Evolutionary conservation across 1,139 yeast species (phyloP).

Genomic region (Arxiozyma slooffiae): DNA sequence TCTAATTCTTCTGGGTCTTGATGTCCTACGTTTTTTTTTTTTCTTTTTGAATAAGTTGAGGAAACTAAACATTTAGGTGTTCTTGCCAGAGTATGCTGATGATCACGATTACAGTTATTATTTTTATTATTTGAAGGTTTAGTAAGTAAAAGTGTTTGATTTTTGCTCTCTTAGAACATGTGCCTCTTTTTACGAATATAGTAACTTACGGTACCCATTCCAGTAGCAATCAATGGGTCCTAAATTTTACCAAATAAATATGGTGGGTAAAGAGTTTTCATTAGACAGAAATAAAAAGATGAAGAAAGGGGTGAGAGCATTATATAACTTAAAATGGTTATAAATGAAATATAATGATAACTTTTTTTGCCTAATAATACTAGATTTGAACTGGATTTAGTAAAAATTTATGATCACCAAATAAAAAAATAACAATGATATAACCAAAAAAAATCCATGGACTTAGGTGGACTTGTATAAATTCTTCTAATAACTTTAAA

Average conservation of each 20-base stretch:
- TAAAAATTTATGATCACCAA: too few relatives aligned
- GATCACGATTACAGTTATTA: background rate
- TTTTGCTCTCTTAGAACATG: conserved; percentile 2
- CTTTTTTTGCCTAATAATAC: too few relatives aligned
- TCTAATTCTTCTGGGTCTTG: conserved; percentile 45
- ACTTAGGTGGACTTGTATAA: too few relatives aligned
- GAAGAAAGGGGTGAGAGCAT: too few relatives aligned
- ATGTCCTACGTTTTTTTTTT: too few relatives aligned
- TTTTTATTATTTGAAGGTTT: background rate
- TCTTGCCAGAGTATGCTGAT: background rate
- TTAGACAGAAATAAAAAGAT: background rate
- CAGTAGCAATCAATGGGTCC: conserved; percentile 8
- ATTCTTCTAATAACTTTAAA: too few relatives aligned
- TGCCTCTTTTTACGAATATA: conserved; percentile 8
- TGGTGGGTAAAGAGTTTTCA: conserved; percentile 4
- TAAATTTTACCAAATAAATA: conserved; percentile 8
- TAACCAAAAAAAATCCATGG: too few relatives aligned
- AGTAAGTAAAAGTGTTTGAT: conserved; percentile 2
- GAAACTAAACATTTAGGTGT: conserved; percentile 20
- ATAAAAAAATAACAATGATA: too few relatives aligned
- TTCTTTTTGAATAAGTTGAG: conserved; percentile 21
- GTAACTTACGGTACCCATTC: conserved; percentile 10
- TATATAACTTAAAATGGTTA: background rate
- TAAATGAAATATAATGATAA: background rate
- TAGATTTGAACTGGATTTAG: too few relatives aligned